These are phyloP conservation scores for Lycium barbarum DNA, from an alignment of 257 asterid genomes.

Conservation along the genomic window DNA sequence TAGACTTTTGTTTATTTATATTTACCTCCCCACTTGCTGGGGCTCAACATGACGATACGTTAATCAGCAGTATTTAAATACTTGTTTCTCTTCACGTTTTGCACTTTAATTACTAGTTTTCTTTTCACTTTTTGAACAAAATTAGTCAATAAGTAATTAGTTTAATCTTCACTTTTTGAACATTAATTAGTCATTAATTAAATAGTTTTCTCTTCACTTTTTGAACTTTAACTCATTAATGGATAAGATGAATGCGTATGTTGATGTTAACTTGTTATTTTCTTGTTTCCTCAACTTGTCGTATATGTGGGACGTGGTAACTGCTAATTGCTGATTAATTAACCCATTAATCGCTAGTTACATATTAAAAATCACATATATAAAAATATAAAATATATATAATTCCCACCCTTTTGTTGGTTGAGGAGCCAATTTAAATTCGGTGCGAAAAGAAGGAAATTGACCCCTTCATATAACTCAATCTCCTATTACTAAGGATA, in stretches of 20 bases:
- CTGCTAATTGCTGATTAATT: neutral
- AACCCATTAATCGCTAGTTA: neutral
- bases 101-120: no score
- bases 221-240: neutral
- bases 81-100: neutral
- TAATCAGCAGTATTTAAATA: no score
- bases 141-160: no score
- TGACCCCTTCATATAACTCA: neutral
- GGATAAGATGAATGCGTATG: slow-evolving; percentile 21
- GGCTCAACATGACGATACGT: no score
- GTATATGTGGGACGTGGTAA: neutral
- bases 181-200: neutral
- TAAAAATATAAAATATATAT: neutral
- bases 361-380: neutral
- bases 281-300: neutral
- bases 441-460: neutral
- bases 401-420: neutral
- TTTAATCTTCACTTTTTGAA: no score
- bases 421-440: slow-evolving; percentile 3
- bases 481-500: neutral
- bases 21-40: no score
- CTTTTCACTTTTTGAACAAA: neutral
- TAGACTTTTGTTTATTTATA: neutral
- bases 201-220: neutral
- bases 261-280: neutral